Evolutionary conservation across 495 filamentous ascomycete species (phyloP).

Genomic region (Cenococcum geophilum): DNA sequence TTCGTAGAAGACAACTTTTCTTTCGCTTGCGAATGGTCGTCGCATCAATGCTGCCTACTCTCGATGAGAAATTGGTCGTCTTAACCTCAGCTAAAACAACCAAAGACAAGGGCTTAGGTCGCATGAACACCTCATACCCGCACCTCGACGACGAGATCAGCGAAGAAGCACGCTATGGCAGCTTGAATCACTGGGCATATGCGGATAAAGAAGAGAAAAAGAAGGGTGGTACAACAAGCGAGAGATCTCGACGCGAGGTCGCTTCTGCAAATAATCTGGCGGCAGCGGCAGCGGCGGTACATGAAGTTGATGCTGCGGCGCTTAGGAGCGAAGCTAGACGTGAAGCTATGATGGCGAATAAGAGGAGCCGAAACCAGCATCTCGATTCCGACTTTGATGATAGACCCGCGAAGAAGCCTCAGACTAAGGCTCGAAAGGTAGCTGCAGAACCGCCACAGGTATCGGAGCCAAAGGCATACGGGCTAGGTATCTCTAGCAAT

Average conservation of each 20-base stretch:
- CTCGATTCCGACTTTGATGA: constrained; percentile 78
- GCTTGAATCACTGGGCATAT: constrained; percentile 92
- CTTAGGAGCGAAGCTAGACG: constrained; percentile 73
- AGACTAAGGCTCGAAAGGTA: constrained; percentile 53
- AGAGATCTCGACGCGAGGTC: constrained; percentile 70
- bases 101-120: constrained; percentile 74
- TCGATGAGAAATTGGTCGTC: constrained; percentile 97
- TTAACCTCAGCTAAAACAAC: constrained; percentile 83
- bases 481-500: constrained; percentile 35
- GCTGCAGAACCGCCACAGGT: constrained; percentile 38
- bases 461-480: constrained; percentile 37
- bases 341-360: constrained; percentile 69
- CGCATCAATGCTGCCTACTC: constrained; percentile 68
- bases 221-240: constrained; percentile 52
- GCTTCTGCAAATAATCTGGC: constrained; percentile 60
- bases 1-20: constrained; percentile 62
- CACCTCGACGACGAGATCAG: constrained; percentile 84
- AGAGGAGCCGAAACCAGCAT: constrained; percentile 58
- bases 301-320: constrained; percentile 69
- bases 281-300: constrained; percentile 60
- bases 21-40: constrained; percentile 36
- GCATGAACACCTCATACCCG: constrained; percentile 74
- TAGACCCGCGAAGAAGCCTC: constrained; percentile 53
- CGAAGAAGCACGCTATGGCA: constrained; percentile 87
- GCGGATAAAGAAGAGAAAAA: constrained; percentile 64